Evolutionary conservation across 495 filamentous ascomycete species (phyloP).

Genomic region (Hypomontagnella submonticulosa): DNA sequence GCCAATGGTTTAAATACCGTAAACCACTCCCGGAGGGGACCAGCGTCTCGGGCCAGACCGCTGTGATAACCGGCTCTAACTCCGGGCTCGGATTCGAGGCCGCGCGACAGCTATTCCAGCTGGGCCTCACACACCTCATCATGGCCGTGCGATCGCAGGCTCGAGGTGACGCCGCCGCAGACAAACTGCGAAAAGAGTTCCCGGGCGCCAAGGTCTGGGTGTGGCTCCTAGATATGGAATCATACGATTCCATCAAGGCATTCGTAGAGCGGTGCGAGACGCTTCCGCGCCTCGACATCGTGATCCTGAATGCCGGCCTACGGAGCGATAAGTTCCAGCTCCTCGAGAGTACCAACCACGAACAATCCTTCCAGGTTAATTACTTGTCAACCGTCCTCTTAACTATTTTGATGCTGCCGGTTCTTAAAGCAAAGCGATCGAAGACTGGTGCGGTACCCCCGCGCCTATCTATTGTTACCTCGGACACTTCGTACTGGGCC

Average conservation of each 20-base stretch:
- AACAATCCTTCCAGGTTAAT: constrained; percentile 54
- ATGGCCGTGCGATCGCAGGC: constrained; percentile 62
- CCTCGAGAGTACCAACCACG: constrained; percentile 56
- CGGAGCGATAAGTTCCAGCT: constrained; percentile 43
- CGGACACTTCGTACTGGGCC: constrained; percentile 49
- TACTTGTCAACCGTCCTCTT: constrained; percentile 60
- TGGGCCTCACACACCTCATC: constrained; percentile 60
- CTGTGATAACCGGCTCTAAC: constrained; percentile 66
- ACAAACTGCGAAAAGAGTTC: constrained; percentile 49
- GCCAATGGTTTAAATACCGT: constrained; percentile 40
- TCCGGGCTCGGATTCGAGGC: constrained; percentile 66
- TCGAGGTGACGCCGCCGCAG: constrained; percentile 58
- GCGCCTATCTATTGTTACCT: constrained; percentile 54
- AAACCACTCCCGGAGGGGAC: constrained; percentile 39
- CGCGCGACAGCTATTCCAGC: constrained; percentile 58
- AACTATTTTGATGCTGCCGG: constrained; percentile 57
- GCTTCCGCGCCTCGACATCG: constrained; percentile 57
- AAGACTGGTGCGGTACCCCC: constrained; percentile 38
- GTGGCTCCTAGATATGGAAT: constrained; percentile 63
- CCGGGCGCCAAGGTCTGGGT: constrained; percentile 53
- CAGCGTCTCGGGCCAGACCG: constrained; percentile 51
- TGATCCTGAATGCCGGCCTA: constrained; percentile 64
- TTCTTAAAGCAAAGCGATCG: constrained; percentile 52
- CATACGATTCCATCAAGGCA: constrained; percentile 55
- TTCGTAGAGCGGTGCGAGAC: constrained; percentile 56